A percentile compares a stretch with the other conserved stretches of the same genome.
phyloP scores from a whole-genome alignment of 2,329 filamentous ascomycete species.

The Lomentospora prolificans region DNA sequence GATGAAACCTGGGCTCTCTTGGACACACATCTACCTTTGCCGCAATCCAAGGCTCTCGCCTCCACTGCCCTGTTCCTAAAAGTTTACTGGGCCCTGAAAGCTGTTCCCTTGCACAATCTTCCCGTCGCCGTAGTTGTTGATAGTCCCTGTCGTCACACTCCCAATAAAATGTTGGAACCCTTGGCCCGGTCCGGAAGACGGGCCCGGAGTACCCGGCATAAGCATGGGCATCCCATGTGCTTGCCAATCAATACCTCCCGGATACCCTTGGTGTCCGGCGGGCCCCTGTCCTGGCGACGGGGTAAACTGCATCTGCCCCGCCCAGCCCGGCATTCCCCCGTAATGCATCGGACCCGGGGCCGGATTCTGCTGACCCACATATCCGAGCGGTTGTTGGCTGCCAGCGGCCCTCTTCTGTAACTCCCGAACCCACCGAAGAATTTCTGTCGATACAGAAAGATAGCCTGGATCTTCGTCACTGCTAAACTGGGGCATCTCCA shows the following conservation, averaged over 20 bases:
- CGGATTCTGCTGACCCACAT: background rate
- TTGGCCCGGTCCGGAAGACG: background rate
- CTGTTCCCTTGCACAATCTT: background rate
- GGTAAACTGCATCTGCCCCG: background rate
- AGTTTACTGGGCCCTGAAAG: background rate
- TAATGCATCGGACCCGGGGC: background rate
- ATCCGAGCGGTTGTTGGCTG: background rate
- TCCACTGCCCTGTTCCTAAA: background rate
- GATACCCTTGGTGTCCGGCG: background rate
- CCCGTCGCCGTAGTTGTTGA: background rate
- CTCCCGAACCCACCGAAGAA: background rate
- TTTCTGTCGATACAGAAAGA: constrained; percentile 3
- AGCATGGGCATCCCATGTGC: background rate
- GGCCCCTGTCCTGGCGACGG: background rate
- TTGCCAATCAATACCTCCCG: background rate
- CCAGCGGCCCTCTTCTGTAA: background rate
- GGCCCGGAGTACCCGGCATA: background rate
- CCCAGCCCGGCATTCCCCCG: background rate
- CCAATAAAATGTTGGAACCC: background rate
- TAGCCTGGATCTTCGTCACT: constrained; percentile 5
- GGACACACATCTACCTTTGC: too few species aligned
- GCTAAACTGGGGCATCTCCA: constrained; percentile 12
- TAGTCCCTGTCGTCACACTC: background rate
- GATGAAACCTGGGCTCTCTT: too few species aligned
- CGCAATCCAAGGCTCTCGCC: background rate